Conservation (phyloP, 2,329 filamentous ascomycete genomes). For the Aspergillus tubingensis region DNA sequence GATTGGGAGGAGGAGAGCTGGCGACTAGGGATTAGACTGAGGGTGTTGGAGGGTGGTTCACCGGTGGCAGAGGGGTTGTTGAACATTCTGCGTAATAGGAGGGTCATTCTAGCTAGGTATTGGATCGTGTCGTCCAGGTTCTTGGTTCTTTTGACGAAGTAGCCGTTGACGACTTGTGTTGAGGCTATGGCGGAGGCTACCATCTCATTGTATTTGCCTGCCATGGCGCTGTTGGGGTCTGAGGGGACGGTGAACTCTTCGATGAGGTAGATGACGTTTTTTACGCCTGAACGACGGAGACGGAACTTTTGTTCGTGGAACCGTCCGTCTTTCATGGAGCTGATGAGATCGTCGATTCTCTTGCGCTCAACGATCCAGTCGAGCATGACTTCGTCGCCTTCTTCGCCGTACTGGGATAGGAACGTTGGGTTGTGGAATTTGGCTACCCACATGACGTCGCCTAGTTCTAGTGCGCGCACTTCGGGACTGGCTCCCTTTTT, state of each 20-base stretch:
- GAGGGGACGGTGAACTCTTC: slow-evolving; percentile 69
- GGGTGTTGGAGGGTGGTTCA: slow-evolving; percentile 28
- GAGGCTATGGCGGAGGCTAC: slow-evolving; percentile 73
- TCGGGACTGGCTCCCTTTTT: slow-evolving; percentile 67
- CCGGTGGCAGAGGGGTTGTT: slow-evolving; percentile 23
- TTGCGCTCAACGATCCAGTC: slow-evolving; percentile 84
- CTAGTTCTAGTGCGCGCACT: slow-evolving; percentile 69
- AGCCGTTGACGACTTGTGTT: slow-evolving; percentile 76
- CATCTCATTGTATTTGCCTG: slow-evolving; percentile 62
- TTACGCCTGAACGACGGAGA: slow-evolving; percentile 69
- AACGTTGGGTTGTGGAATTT: slow-evolving; percentile 64
- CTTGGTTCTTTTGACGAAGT: slow-evolving; percentile 74
- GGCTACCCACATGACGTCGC: slow-evolving; percentile 78
- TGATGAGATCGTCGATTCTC: slow-evolving; percentile 75
- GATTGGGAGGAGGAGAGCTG: slow-evolving; percentile 63
- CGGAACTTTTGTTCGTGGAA: slow-evolving; percentile 86
- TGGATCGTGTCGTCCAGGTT: slow-evolving; percentile 77
- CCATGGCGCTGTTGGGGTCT: slow-evolving; percentile 45
- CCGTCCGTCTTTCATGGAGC: slow-evolving; percentile 77
- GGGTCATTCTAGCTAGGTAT: slow-evolving; percentile 73
- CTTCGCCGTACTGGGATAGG: slow-evolving; percentile 57
- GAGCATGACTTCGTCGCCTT: slow-evolving; percentile 67
- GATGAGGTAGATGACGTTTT: slow-evolving; percentile 75
- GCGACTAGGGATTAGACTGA: slow-evolving; percentile 66
- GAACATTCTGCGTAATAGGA: slow-evolving; percentile 66